Evolutionary conservation across 192 early-diverging fungal genomes (phyloP), one percentile per base, ranked within the genome.

Genomic region (Entophlyctis luteolus): DNA sequence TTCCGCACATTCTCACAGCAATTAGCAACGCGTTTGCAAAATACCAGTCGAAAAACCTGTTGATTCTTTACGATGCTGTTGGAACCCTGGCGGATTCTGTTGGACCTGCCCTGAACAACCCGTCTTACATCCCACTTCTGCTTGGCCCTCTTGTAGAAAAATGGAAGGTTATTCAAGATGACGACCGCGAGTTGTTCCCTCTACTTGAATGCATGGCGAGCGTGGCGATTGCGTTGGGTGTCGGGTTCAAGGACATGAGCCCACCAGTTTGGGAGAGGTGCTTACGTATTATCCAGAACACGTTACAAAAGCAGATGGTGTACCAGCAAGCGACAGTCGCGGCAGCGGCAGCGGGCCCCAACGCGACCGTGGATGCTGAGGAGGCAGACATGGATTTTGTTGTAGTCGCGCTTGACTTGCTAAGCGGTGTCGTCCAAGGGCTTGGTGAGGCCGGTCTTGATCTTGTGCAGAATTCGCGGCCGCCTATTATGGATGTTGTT

Each of bases 61-160:
- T 98, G 36, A 91, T 96, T 59, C 81, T 99, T 48, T 99, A 98
- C 75, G 96, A 99, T 65, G 95, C 93, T 1, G 85, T 99, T 14
- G 95, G 94, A 36, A 99, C 96, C n/a, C 82, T 99, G 39, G 96
- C 96, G 16, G 96, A 98, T 67, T 83, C 90, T 10, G 94, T 98
- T 16, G 92, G 90, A 0, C 58, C 73, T 20, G 89, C 87, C 52
- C 86, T 99, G 38, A 91, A 88, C 78, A 86, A 87, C 54, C 89
- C 86, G 53, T 74, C 88, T 47, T 93, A 84, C 67, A 90, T 95
- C 38, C 81, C 94, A 38, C 62, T 91, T 22, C 78, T 98, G 65
- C 92, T 99, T 90, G 85, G 86, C 2, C 89, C 91, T 27, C 82
- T 99, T 52, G 78, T 93, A 39, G 80, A 85, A 62, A 91, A 92